Percentiles rank a stretch among this genome's conserved stretches.
Evolutionary conservation across 768 basidiomycete species (phyloP).

Genomic region (Galerina sulciceps): DNA sequence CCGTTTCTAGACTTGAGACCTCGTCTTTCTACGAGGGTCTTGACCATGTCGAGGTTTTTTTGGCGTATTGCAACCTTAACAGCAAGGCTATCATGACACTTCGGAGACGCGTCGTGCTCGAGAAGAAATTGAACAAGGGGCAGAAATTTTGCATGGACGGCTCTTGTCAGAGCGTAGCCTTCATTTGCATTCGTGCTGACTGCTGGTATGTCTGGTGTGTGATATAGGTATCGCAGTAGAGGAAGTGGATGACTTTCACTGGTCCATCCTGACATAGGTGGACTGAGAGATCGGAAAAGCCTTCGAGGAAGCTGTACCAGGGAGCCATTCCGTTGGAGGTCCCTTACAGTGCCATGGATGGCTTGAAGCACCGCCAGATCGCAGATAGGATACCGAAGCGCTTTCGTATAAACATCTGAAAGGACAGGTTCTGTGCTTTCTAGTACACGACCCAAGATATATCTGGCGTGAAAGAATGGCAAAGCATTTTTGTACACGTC

Average conservation of each 20-base stretch:
- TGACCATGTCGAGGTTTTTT: slow-evolving; percentile 69
- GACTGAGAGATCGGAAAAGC: slow-evolving; percentile 60
- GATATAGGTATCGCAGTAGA: slow-evolving; percentile 62
- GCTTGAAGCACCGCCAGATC: slow-evolving; percentile 53
- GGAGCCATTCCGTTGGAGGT: slow-evolving; percentile 5
- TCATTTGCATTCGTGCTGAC: slow-evolving; percentile 68
- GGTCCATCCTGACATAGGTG: slow-evolving; percentile 42
- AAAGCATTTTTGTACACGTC: slow-evolving; percentile 60
- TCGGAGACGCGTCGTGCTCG: slow-evolving; percentile 71
- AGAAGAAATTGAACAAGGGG: slow-evolving; percentile 77
- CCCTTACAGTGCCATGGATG: slow-evolving; percentile 35
- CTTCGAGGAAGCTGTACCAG: slow-evolving; percentile 60
- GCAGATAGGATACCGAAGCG: slow-evolving; percentile 67
- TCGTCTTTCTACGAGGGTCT: slow-evolving; percentile 59
- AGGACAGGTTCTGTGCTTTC: slow-evolving; percentile 19
- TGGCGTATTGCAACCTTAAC: slow-evolving; percentile 77
- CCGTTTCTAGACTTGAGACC: slow-evolving; percentile 22
- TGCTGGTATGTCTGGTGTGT: slow-evolving; percentile 36
- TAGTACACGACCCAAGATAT: slow-evolving; percentile 48
- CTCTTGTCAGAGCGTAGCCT: slow-evolving; percentile 84
- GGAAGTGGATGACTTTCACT: slow-evolving; percentile 62
- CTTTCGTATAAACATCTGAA: slow-evolving; percentile 44
- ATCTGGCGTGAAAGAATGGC: slow-evolving; percentile 64
- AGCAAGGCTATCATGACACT: slow-evolving; percentile 61
- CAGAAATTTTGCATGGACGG: slow-evolving; percentile 66